Conservation (phyloP, 495 filamentous ascomycete genomes). For the Podospora pseudopauciseta region DNA sequence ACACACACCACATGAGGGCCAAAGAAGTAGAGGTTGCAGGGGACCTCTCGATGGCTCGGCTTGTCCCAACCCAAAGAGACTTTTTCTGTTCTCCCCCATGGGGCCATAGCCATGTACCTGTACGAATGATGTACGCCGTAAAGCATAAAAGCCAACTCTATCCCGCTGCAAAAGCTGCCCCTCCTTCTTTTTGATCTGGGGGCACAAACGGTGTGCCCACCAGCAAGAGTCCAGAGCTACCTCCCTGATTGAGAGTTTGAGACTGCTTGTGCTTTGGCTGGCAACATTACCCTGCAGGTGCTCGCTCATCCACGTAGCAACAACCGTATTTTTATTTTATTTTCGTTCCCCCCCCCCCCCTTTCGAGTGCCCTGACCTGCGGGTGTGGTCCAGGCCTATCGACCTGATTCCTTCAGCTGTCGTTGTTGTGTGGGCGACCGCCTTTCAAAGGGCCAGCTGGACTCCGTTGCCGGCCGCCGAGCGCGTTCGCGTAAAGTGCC, state of each 20-base stretch:
- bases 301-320: constrained; percentile 11
- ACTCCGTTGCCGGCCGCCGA: constrained; percentile 12
- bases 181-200: constrained; percentile 38
- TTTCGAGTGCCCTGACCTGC: constrained; percentile 2
- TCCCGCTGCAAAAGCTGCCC: constrained; percentile 36
- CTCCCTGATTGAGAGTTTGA: neutral
- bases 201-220: constrained; percentile 43
- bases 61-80: constrained; percentile 19
- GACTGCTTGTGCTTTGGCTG: constrained; percentile 14
- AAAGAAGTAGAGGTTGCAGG: constrained; percentile 26
- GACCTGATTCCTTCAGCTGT: neutral
- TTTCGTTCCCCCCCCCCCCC: neutral
- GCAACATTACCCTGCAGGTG: neutral
- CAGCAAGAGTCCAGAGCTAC: constrained; percentile 26
- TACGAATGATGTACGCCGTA: constrained; percentile 24
- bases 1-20: constrained; percentile 14
- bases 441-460: constrained; percentile 2
- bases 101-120: constrained; percentile 19
- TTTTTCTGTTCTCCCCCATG: constrained; percentile 22
- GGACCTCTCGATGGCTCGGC: constrained; percentile 29
- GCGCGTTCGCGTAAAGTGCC: constrained; percentile 20
- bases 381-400: neutral
- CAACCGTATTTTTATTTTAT: neutral
- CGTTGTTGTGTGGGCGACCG: constrained; percentile 1
- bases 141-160: constrained; percentile 46